A percentile compares a stretch with the other conserved stretches of the same genome.
Conservation (phyloP, 192 early-diverging fungal genomes). For the Spizellomyces sp. region DNA sequence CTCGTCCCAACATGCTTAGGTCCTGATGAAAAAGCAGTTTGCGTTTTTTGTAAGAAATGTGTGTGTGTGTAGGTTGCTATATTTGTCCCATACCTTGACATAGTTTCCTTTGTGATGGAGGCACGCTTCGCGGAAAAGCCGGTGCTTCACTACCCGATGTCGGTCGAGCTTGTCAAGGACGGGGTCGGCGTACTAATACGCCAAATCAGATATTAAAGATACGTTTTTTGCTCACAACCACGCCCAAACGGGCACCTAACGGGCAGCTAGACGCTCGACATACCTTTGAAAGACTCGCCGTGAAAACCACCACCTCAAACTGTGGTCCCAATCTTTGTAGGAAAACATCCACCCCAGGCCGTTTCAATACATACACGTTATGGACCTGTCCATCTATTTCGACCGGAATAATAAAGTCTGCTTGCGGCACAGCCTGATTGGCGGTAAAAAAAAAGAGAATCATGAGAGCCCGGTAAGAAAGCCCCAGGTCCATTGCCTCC, state of each 20-base stretch:
- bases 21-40: conserved; percentile 69
- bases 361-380: conserved; percentile 94
- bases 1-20: conserved; percentile 83
- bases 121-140: conserved; percentile 96
- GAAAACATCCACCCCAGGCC: conserved; percentile 95
- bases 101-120: conserved; percentile 94
- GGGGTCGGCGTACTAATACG: conserved; percentile 91
- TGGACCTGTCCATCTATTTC: conserved; percentile 89
- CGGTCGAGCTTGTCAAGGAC: conserved; percentile 92
- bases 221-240: background rate
- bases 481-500: background rate
- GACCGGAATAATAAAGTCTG: conserved; percentile 92
- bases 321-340: conserved; percentile 80
- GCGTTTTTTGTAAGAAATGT: background rate
- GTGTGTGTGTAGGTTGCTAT: background rate
- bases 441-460: conserved; percentile 24
- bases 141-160: conserved; percentile 81
- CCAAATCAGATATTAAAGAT: conserved; percentile 9
- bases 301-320: conserved; percentile 95
- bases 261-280: background rate
- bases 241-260: background rate
- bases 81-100: conserved; percentile 68
- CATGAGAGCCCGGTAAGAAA: background rate
- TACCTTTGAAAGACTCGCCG: conserved; percentile 89
- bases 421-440: conserved; percentile 58